Conservation (phyloP, 306 rosid species). For the Macrotyloma uniflorum region DNA sequence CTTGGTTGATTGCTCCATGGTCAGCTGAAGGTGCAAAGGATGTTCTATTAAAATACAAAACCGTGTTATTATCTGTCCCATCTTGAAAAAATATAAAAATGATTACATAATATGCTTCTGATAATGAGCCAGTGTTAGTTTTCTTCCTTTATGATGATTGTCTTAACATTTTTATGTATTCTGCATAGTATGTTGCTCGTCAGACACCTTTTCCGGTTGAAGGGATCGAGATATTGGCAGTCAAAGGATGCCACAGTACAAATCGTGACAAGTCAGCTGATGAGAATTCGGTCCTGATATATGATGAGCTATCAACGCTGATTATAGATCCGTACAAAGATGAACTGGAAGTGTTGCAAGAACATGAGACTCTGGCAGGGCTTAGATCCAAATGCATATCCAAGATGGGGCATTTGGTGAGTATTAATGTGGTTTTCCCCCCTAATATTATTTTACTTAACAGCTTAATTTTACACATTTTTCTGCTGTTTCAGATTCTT, state of each 20-base stretch:
- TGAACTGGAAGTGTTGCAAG: slow-evolving; percentile 69
- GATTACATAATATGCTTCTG: slow-evolving; percentile 1
- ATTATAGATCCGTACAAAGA: slow-evolving; percentile 58
- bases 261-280: slow-evolving; percentile 40
- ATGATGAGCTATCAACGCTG: slow-evolving; percentile 43
- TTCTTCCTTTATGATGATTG: slow-evolving; percentile 3
- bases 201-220: slow-evolving; percentile 65
- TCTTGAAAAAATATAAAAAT: not conserved
- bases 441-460: not conserved
- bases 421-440: slow-evolving; percentile 19
- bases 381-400: slow-evolving; percentile 60
- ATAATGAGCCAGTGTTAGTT: slow-evolving; percentile 10
- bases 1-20: slow-evolving; percentile 43
- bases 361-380: slow-evolving; percentile 68
- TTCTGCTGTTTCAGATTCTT: slow-evolving; percentile 71
- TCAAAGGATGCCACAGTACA: slow-evolving; percentile 45
- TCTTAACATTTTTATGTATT: slow-evolving; percentile 33
- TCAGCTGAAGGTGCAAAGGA: slow-evolving; percentile 51
- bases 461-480: not conserved
- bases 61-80: not conserved
- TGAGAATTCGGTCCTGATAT: slow-evolving; percentile 17
- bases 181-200: slow-evolving; percentile 64
- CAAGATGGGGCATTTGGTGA: slow-evolving; percentile 67
- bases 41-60: not conserved
- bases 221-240: slow-evolving; percentile 73